Evolutionary conservation across 139 green algal species (phyloP), one percentile per base, ranked within the genome.

Genomic region (Yamagishiella unicocca): DNA sequence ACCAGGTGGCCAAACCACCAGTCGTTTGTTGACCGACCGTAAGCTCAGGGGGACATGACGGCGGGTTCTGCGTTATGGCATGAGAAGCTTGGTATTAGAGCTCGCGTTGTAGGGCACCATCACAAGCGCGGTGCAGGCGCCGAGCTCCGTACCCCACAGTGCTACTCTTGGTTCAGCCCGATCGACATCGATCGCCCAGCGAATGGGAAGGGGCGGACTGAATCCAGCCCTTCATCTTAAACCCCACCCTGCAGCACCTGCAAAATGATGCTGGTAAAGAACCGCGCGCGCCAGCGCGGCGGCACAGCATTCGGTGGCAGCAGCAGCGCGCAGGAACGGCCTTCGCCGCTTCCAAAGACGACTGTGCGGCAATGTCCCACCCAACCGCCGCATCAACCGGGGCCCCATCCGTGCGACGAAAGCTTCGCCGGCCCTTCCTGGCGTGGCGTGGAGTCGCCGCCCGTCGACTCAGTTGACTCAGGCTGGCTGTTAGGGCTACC

Each of bases 241-340:
- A 29, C 29, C 70, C 42, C 12, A 25, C 33, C 14, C 37, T 6
- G 24, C 77, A 84, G 77, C 0, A 85, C 78, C 1, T 85, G 78
- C 40, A 58, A 61, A 14, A 64, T 75, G 78, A 85, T 85, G 78
- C 78, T 85, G 12, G 61, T 55, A 27, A 85, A 85, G 78, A 85
- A 85, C 42, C 58, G 78, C 17, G 29, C 25, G 0, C 78, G 78
- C 10, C 78, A 85, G 42, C 78, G 78, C 4, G n/a, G 37, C 54
- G 54, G 33, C 7, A 27, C 71, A 4, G 71, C 40, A 58, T 12
- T 25, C 50, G 17, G 50, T 58, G 14, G 14, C 12, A 17, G 50
- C 14, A 58, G 12, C 17, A 58, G 50, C 14, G 12, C 50, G 14
- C 50, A 17, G 17, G 12, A 12, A 17, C 50, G 12, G 50, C 12